phyloP scores from a whole-genome alignment of 352 stramenopile genomes.

The Globisporangium mamillatum region DNA sequence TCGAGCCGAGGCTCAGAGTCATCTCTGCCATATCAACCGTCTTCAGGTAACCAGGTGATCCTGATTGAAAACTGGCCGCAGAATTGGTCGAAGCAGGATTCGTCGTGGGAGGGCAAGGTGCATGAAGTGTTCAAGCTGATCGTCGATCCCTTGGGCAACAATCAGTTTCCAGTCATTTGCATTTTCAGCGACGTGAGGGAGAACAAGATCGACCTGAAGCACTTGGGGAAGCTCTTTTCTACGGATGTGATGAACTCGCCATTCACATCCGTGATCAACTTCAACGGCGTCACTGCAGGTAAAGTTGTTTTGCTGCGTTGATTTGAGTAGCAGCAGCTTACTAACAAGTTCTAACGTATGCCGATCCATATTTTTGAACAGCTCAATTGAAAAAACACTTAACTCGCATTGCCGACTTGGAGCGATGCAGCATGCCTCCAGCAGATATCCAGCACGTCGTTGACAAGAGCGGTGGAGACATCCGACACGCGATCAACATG shows the following conservation, averaged over 20 bases:
- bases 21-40: not conserved
- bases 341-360: not conserved
- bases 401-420: conserved; percentile 31
- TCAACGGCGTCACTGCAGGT: conserved; percentile 78
- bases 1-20: conserved; percentile 11
- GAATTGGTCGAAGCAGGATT: conserved; percentile 35
- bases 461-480: conserved; percentile 66
- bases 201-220: conserved; percentile 61
- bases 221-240: conserved; percentile 67
- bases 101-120: conserved; percentile 52
- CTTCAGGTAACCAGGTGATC: conserved; percentile 37
- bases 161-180: conserved; percentile 62
- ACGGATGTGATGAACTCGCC: conserved; percentile 61
- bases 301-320: not conserved
- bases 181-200: conserved; percentile 83
- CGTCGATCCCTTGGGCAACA: conserved; percentile 33
- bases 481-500: conserved; percentile 80
- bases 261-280: conserved; percentile 68
- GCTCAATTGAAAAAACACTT: conserved; percentile 77
- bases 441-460: conserved; percentile 47
- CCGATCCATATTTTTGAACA: conserved; percentile 6
- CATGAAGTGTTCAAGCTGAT: conserved; percentile 51
- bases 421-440: conserved; percentile 28
- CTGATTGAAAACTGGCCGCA: conserved; percentile 78
- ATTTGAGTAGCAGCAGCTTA: not conserved